A percentile compares a stretch with the other conserved stretches of the same genome.
Conservation (phyloP, 148 eudicot genomes). For the Fagopyrum esculentum region DNA sequence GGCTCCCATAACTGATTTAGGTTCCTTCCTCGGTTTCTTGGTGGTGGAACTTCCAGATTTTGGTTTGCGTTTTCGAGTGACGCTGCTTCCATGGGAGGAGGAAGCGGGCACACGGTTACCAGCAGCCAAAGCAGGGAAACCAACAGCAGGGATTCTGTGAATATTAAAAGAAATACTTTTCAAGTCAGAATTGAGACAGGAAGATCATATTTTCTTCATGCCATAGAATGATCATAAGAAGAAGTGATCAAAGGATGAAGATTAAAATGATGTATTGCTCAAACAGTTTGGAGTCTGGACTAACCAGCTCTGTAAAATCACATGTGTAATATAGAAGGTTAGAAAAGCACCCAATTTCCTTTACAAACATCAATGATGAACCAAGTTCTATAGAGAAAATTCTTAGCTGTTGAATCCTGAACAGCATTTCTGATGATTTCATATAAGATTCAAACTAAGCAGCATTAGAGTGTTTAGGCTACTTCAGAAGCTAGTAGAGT, state of each 20-base stretch:
- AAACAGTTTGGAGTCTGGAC: background rate
- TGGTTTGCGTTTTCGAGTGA: slow-evolving; percentile 39
- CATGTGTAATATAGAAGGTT: background rate
- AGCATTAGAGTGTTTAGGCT: background rate
- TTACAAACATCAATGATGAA: background rate
- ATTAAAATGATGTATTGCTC: slow-evolving; percentile 1
- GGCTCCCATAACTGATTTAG: slow-evolving; percentile 16
- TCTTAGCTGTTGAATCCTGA: background rate
- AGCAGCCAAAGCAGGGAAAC: slow-evolving; percentile 99
- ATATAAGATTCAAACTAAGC: background rate
- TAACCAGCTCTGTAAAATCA: background rate
- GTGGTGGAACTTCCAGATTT: slow-evolving; percentile 46
- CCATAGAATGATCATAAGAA: background rate
- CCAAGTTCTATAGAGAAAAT: background rate
- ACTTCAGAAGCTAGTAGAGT: background rate
- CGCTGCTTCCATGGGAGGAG: slow-evolving; percentile 43
- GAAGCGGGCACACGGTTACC: slow-evolving; percentile 70
- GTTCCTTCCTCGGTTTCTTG: slow-evolving; percentile 39
- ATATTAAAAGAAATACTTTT: background rate
- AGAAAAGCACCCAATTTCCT: background rate
- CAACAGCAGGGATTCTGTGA: slow-evolving; percentile 99
- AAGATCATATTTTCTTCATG: too few species aligned
- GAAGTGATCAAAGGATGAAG: background rate
- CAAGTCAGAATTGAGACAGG: background rate
- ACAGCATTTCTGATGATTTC: background rate